Conservation (phyloP, 495 filamentous ascomycete species). For the Talaromyces stipitatus region DNA sequence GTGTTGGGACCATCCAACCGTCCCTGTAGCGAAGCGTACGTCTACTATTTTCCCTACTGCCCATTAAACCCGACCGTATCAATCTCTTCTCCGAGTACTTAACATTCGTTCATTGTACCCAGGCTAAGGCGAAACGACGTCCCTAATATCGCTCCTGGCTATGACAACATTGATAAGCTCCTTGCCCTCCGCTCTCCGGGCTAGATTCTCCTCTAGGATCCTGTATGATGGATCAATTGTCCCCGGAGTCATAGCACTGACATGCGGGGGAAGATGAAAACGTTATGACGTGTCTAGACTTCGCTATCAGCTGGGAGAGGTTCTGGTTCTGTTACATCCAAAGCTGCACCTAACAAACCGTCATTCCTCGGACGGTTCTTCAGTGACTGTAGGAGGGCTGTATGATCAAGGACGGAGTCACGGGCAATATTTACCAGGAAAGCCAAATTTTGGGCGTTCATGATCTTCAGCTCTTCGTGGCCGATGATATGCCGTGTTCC, state of each 20-base stretch:
- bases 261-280: slow-evolving; percentile 64
- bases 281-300: slow-evolving; percentile 55
- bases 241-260: slow-evolving; percentile 47
- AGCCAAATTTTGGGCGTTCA: slow-evolving; percentile 45
- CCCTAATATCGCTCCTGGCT: too few relatives aligned
- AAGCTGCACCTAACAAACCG: slow-evolving; percentile 59
- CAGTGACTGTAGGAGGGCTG: slow-evolving; percentile 50
- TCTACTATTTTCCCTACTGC: too few relatives aligned
- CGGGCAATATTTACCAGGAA: slow-evolving; percentile 61
- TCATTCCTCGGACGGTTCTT: slow-evolving; percentile 37
- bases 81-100: too few relatives aligned
- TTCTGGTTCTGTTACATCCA: slow-evolving; percentile 86
- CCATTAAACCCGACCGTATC: too few relatives aligned
- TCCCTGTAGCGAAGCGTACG: too few relatives aligned
- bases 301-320: slow-evolving; percentile 55
- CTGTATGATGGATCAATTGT: slow-evolving; percentile 45
- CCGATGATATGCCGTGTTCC: slow-evolving; percentile 56
- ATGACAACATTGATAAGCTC: slow-evolving; percentile 8
- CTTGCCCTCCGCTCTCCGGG: slow-evolving; percentile 6
- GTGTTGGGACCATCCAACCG: too few relatives aligned
- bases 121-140: too few relatives aligned
- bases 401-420: slow-evolving; percentile 53
- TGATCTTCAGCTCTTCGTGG: slow-evolving; percentile 37
- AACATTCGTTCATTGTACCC: too few relatives aligned
- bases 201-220: slow-evolving; percentile 52